These are phyloP conservation scores for Wallacemonas rigidus DNA, from an alignment of 208 protist genomes.

Conservation along the genomic window DNA sequence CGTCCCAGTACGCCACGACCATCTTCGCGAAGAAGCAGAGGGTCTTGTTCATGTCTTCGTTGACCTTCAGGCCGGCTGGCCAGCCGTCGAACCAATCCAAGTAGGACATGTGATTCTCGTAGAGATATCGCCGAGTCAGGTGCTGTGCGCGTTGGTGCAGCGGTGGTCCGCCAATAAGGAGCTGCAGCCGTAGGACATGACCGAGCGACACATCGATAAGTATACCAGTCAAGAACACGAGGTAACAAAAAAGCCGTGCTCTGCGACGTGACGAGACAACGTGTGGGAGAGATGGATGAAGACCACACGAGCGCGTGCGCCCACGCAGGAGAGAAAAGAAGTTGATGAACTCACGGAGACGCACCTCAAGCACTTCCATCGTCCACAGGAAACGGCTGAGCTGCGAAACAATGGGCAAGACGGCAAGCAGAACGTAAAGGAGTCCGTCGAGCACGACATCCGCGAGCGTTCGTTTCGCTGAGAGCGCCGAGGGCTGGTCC, in stretches of 20 bases:
- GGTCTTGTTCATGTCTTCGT: slow-evolving; percentile 90
- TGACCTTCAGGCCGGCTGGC: slow-evolving; percentile 94
- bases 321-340: slow-evolving; percentile 57
- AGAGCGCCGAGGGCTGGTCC: too few species aligned
- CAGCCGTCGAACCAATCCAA: slow-evolving; percentile 93
- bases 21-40: slow-evolving; percentile 79
- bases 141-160: slow-evolving; percentile 41
- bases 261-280: slow-evolving; percentile 24
- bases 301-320: slow-evolving; percentile 56
- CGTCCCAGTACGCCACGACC: slow-evolving; percentile 74
- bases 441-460: slow-evolving; percentile 22
- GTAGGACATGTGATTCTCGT: slow-evolving; percentile 80
- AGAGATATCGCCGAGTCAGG: slow-evolving; percentile 59
- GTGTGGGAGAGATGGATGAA: slow-evolving; percentile 80
- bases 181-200: slow-evolving; percentile 43
- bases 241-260: slow-evolving; percentile 52
- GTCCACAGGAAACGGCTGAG: slow-evolving; percentile 40
- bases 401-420: slow-evolving; percentile 26
- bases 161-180: slow-evolving; percentile 45
- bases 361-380: slow-evolving; percentile 46
- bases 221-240: slow-evolving; percentile 57
- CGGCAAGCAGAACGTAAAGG: slow-evolving; percentile 29
- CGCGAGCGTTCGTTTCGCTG: neutral
- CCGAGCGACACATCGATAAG: slow-evolving; percentile 75
- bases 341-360: slow-evolving; percentile 62